These are phyloP conservation scores for Calocera cornea DNA, from an alignment of 768 basidiomycete genomes.

Conservation along the genomic window DNA sequence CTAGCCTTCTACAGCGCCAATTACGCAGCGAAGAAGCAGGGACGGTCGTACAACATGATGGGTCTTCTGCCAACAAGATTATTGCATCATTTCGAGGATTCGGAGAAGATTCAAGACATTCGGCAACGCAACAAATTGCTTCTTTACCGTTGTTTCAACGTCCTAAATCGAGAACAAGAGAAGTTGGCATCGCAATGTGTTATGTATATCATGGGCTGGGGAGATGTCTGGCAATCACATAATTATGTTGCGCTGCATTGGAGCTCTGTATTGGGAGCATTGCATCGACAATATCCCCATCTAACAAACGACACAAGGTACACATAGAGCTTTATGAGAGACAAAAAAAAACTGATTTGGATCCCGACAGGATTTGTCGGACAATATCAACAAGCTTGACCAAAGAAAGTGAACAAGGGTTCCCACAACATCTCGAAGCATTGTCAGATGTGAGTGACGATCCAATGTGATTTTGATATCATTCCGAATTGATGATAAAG, in stretches of 20 bases:
- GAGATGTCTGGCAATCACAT: constrained; percentile 28
- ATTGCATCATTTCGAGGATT: constrained; percentile 20
- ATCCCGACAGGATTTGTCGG: too few relatives aligned
- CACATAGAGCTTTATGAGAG: too few relatives aligned
- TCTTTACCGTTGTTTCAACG: constrained; percentile 23
- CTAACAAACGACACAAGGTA: constrained; percentile 2
- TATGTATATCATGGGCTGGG: constrained; percentile 34
- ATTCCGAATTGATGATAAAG: neutral
- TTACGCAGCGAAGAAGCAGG: constrained; percentile 30
- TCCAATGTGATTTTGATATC: too few relatives aligned
- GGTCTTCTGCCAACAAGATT: constrained; percentile 25
- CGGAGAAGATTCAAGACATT: constrained; percentile 14
- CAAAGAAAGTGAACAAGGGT: too few relatives aligned
- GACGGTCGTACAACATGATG: constrained; percentile 24
- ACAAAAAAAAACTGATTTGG: too few relatives aligned
- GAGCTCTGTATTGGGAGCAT: constrained; percentile 16
- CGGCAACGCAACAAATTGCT: constrained; percentile 22
- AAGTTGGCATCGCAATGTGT: constrained; percentile 28
- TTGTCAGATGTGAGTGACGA: too few relatives aligned
- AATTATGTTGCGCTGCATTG: constrained; percentile 27
- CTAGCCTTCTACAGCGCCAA: constrained; percentile 26
- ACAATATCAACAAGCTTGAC: too few relatives aligned
- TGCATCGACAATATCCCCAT: constrained; percentile 19
- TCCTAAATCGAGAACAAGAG: constrained; percentile 29
- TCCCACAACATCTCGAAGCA: too few relatives aligned